Evolutionary conservation across 768 basidiomycete genomes (phyloP).

Genomic region (Scleroderma citrinum): DNA sequence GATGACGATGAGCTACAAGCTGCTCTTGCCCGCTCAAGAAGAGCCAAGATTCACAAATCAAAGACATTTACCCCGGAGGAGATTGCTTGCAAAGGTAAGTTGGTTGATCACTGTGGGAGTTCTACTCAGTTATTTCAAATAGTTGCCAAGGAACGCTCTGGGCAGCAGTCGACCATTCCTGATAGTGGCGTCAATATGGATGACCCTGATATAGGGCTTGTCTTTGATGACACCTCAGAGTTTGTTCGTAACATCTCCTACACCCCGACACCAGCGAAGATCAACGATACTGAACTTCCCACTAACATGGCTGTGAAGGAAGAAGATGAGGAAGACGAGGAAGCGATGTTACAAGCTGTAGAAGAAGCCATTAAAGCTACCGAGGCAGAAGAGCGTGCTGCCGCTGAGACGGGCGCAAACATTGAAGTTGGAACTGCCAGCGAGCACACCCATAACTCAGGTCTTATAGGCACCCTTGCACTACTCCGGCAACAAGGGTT

Average conservation of each 20-base stretch:
- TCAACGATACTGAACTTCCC: conserved; percentile 40
- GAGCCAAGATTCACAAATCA: conserved; percentile 70
- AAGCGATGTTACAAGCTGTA: conserved; percentile 73
- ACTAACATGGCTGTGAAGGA: conserved; percentile 74
- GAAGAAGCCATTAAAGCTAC: conserved; percentile 61
- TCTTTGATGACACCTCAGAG: conserved; percentile 95
- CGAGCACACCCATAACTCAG: conserved; percentile 76
- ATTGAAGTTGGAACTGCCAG: conserved; percentile 53
- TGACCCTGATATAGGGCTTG: conserved; percentile 46
- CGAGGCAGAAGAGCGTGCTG: conserved; percentile 47
- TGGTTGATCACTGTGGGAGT: neutral
- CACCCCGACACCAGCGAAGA: conserved; percentile 50
- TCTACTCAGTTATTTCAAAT: conserved; percentile 3
- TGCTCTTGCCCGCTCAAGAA: conserved; percentile 78
- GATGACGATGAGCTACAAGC: conserved; percentile 99
- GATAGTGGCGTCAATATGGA: conserved; percentile 40
- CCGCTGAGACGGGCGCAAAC: conserved; percentile 27
- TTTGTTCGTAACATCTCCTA: conserved; percentile 85
- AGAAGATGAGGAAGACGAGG: conserved; percentile 68
- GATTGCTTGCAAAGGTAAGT: conserved; percentile 68
- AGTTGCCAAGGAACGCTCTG: conserved; percentile 63
- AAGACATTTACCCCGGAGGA: conserved; percentile 81
- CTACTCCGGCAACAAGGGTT: conserved; percentile 93
- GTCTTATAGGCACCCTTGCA: conserved; percentile 84
- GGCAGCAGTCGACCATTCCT: conserved; percentile 40